Base-by-base conservation (phyloP, 2,329 filamentous ascomycete species). In the Pseudogymnoascus sp. region DNA sequence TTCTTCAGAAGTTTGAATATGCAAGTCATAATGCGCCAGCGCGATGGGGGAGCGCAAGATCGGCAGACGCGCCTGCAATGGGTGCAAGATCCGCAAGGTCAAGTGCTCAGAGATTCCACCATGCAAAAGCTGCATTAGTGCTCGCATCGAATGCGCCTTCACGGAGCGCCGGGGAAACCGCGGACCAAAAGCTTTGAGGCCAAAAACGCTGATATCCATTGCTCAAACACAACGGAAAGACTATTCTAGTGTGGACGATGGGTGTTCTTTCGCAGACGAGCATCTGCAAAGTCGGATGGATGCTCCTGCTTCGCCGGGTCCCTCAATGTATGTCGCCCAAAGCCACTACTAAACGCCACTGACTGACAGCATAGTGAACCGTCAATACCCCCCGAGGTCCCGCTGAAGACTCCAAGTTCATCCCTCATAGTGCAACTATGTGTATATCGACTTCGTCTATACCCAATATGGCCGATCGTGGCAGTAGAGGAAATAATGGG, bases 71-170 rank as follows among this genome's bases (percentile, higher is more conserved):
- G 79, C 80, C 10, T 82, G 80, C 69, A 80, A 82, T 66, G 79
- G 76, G 18, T 83, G 80, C 73, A 81, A 80, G 72, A 76, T 83
- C 45, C 76, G 80, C 63, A 83, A 83, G 72, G 78, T 82, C 64
- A 77, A 77, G 57, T 83, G 80, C 69, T 77, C 77, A 12, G 80
- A 80, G 60, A 71, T 73, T 1, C 73, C 77, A 21, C 80, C 80
- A 5, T 83, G 80, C 64, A 72, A 72, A 26, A 75, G 77, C 8
- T 83, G 80, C 66, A 68, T 72, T 23, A 73, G 77, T 14, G 75
- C 78, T 2, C 74, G 77, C 6, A 77, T 82, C 61, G 73, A 77
- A 14, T 82, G 80, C 69, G 82, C 80, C n/a, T 83, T 81, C 69
- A 77, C 77, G 64, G 77, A 76, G 12, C 70, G 71, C 5, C 78